These are phyloP conservation scores for Turnera subulata DNA, from an alignment of 345 rosid species.

Conservation along the genomic window DNA sequence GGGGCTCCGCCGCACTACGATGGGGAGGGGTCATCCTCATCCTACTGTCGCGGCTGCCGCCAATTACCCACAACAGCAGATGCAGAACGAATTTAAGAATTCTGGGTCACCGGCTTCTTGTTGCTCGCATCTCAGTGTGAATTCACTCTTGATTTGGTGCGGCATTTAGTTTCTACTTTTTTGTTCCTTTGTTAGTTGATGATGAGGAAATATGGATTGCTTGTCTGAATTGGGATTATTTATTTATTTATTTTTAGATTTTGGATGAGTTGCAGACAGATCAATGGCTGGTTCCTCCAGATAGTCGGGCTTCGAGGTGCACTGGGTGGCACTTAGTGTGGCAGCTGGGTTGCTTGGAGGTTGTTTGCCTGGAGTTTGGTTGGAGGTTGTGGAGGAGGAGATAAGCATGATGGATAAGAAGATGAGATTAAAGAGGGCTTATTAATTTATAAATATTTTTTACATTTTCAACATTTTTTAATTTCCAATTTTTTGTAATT, in stretches of 20 bases:
- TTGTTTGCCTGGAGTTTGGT: slow-evolving; percentile 61
- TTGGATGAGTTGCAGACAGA: slow-evolving; percentile 89
- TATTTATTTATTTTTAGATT: slow-evolving; percentile 39
- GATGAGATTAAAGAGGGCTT: no score
- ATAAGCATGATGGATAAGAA: no score
- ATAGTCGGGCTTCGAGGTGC: slow-evolving; percentile 59
- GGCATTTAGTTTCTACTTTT: slow-evolving; percentile 7
- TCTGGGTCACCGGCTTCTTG: slow-evolving; percentile 60
- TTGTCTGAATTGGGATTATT: not conserved
- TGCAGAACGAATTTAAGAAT: slow-evolving; percentile 43
- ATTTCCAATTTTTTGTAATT: no score
- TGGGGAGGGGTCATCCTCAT: slow-evolving; percentile 30
- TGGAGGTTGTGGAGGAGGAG: no score
- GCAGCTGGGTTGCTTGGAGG: slow-evolving; percentile 82
- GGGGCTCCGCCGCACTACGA: slow-evolving; percentile 52
- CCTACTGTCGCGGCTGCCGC: slow-evolving; percentile 33
- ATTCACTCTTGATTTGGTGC: slow-evolving; percentile 62
- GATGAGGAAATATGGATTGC: not conserved
- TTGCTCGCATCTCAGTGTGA: slow-evolving; percentile 84
- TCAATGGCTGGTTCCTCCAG: slow-evolving; percentile 78
- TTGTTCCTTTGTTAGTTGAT: not conserved
- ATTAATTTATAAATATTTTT: no score
- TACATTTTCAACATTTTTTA: no score
- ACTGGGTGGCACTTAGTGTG: slow-evolving; percentile 85
- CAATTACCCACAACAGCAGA: slow-evolving; percentile 2